Conservation (phyloP, 2,329 filamentous ascomycete genomes). For the Curvularia hawaiiensis region DNA sequence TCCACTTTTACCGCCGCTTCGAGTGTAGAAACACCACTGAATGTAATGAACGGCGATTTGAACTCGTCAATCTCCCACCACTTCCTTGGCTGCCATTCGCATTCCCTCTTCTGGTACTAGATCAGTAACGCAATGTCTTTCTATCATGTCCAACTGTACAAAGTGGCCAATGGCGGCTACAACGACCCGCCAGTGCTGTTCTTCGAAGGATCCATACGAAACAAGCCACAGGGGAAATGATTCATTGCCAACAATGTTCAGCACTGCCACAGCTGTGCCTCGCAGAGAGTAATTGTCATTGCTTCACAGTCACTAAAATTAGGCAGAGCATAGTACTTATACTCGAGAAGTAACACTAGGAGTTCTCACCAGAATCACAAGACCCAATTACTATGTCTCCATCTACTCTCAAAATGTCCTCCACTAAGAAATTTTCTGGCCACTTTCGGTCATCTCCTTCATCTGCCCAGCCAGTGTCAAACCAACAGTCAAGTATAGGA, state of each 20-base stretch:
- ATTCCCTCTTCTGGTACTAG: not conserved
- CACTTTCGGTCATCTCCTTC: not conserved
- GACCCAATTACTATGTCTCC: not conserved
- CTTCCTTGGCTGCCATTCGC: not conserved
- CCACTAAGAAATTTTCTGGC: not conserved
- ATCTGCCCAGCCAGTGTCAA: not conserved
- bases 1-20: not conserved
- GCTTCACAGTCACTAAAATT: not conserved
- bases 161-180: not conserved
- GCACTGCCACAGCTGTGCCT: slow-evolving; percentile 17
- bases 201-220: slow-evolving; percentile 1
- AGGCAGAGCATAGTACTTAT: not conserved
- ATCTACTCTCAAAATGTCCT: not conserved
- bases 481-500: too few species aligned
- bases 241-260: not conserved
- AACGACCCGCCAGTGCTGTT: not conserved
- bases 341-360: not conserved
- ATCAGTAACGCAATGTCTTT: not conserved
- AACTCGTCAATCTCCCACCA: not conserved
- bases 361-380: not conserved
- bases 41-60: not conserved
- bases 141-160: not conserved
- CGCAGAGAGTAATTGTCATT: slow-evolving; percentile 3
- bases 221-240: slow-evolving; percentile 5
- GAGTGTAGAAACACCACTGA: not conserved